phyloP scores from a whole-genome alignment of 2,329 filamentous ascomycete species.

The Botrytis pseudocinerea region DNA sequence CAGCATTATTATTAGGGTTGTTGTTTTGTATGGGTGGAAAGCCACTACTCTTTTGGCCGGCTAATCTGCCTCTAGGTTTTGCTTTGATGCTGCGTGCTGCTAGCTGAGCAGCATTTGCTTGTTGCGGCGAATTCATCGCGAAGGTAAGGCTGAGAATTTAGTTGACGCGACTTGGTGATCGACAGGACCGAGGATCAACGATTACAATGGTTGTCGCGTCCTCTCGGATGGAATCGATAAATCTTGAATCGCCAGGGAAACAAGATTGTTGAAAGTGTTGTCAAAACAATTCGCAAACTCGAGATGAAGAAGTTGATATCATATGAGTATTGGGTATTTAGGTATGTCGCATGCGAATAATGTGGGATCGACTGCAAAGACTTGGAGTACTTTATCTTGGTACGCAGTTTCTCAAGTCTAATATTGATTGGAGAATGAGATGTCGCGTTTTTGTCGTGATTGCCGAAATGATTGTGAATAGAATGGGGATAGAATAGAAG shows the following conservation, averaged over 20 bases:
- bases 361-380: constrained; percentile 7
- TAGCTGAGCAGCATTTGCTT: constrained; percentile 41
- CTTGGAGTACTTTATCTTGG: constrained; percentile 13
- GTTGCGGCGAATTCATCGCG: constrained; percentile 34
- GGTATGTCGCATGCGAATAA: neutral
- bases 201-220: constrained; percentile 14
- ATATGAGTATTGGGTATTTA: constrained; percentile 5
- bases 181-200: constrained; percentile 11
- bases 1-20: neutral
- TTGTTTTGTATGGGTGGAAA: constrained; percentile 20
- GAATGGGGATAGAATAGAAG: constrained; percentile 7
- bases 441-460: constrained; percentile 3
- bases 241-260: neutral
- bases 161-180: constrained; percentile 9
- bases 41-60: constrained; percentile 6
- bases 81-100: constrained; percentile 39
- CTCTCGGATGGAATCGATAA: constrained; percentile 5
- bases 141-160: neutral
- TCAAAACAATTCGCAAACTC: neutral
- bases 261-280: neutral
- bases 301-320: constrained; percentile 5
- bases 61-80: constrained; percentile 26
- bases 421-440: neutral
- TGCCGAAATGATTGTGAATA: neutral
- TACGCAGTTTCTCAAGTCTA: neutral